Evolutionary conservation across 495 filamentous ascomycete species (phyloP), one percentile per base, ranked within the genome.

Genomic region (Penicillium paradoxum): DNA sequence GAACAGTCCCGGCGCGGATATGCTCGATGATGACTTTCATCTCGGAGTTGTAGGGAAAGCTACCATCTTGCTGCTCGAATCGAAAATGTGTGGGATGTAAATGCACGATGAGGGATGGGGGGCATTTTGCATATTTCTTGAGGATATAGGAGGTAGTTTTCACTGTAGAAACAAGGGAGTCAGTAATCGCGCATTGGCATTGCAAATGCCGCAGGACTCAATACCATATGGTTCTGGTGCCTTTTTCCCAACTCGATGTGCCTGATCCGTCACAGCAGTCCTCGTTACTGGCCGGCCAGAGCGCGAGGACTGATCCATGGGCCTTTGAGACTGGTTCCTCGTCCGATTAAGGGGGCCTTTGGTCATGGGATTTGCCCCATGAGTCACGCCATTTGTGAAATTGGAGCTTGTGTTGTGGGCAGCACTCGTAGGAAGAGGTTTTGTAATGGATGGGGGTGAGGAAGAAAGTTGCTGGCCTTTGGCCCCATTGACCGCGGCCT

Each of bases 11-110:
- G 6, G 70, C 69, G 55, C 73, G 79, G 25, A 97, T 60, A 68
- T 95, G 89, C 57, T 92, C 83, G 21, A 97, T 74, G 33, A 96
- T 80, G 50, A 88, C 69, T 59, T 79, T 83, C 90, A 97, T 96
- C 41, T 92, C 88, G 6, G 91, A 96, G 55, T 86, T 87, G 66
- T 97, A 97, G 1, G 80, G 74, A 57, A 96, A 96, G 64, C 85
- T 88, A 55, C 91, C 90, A 68, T 97, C 90, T 71, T 96, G 91
- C 54, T 90, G 83, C 57, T 97, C 93, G 68, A 99, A 95, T 43
- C 89, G 86, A 65, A 95, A 97, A 70, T 96, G 83, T 4, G 78
- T 87, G 3, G 83, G 80, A 63, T 96, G 84, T 1, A 99, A 73
- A 69, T 97, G 91, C 32, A 99, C 70, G 37, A 91, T 83, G 8